A percentile compares a stretch with the other conserved stretches of the same genome.
phyloP scores from a whole-genome alignment of 208 protist species.

The Naegleria gruberi region DNA sequence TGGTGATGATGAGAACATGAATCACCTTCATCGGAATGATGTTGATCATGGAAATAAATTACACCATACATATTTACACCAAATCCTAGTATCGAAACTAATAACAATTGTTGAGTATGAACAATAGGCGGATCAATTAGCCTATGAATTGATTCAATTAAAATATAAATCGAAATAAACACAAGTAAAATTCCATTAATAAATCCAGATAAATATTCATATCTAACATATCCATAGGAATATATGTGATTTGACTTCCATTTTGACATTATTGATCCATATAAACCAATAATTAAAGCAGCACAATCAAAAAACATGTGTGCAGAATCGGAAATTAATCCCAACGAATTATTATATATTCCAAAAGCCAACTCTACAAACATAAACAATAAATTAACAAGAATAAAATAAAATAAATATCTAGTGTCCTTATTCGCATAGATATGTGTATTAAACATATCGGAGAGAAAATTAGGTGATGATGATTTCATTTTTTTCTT shows the following conservation, averaged over 20 bases:
- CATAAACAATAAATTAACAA: constrained; percentile 62
- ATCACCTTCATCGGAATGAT: constrained; percentile 16
- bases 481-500: too few species aligned
- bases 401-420: constrained; percentile 49
- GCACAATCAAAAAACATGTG: constrained; percentile 94
- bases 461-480: too few species aligned
- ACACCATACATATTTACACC: constrained; percentile 68
- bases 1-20: not conserved
- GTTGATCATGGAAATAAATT: constrained; percentile 64
- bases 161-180: constrained; percentile 35
- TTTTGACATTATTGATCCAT: constrained; percentile 71
- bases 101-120: constrained; percentile 58
- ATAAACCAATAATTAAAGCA: constrained; percentile 83
- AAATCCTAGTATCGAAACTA: constrained; percentile 63
- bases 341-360: constrained; percentile 58
- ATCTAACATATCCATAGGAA: constrained; percentile 68
- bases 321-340: constrained; percentile 88
- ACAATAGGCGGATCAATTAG: constrained; percentile 65
- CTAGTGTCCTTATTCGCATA: not conserved
- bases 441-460: not conserved
- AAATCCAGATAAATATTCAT: constrained; percentile 68
- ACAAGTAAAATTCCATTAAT: constrained; percentile 50
- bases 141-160: constrained; percentile 63
- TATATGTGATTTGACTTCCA: constrained; percentile 55
- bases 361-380: constrained; percentile 70